Evolutionary conservation across 768 basidiomycete species (phyloP).

Genomic region (Lactifluus subvellereus): DNA sequence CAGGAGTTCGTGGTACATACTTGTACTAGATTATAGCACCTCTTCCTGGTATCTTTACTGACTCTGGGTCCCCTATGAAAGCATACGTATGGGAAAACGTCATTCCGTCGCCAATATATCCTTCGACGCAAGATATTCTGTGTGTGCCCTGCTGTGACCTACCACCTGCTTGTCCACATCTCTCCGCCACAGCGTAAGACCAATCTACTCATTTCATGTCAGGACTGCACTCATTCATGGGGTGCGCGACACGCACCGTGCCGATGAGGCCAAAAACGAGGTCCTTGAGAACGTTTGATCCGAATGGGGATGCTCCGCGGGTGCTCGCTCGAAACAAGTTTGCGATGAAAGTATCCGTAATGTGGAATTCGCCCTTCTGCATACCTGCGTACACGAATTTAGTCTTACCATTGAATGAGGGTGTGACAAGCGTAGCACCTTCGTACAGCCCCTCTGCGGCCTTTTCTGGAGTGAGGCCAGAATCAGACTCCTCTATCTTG

Average conservation of each 20-base stretch:
- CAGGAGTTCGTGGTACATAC: background rate
- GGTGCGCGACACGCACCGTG: conserved; percentile 32
- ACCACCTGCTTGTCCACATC: conserved; percentile 34
- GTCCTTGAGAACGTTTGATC: conserved; percentile 54
- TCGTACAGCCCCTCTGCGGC: conserved; percentile 54
- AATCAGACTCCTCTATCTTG: conserved; percentile 72
- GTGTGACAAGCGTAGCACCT: conserved; percentile 37
- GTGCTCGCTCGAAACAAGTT: conserved; percentile 63
- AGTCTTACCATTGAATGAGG: background rate
- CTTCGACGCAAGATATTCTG: conserved; percentile 31
- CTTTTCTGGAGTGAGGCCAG: conserved; percentile 53
- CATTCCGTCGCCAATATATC: conserved; percentile 11
- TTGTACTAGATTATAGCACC: background rate
- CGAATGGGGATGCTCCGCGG: conserved; percentile 50
- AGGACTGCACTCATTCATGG: background rate
- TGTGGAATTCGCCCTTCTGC: conserved; percentile 63
- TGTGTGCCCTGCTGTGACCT: conserved; percentile 34
- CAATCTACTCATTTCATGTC: conserved; percentile 31
- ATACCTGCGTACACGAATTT: conserved; percentile 44
- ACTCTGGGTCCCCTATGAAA: background rate
- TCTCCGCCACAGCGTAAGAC: conserved; percentile 36
- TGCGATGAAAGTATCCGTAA: conserved; percentile 65
- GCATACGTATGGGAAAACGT: background rate
- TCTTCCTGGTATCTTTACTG: background rate
- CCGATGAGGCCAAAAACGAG: conserved; percentile 38